Percentiles rank a stretch among this genome's conserved stretches.
Conservation (phyloP, 140 eudicot genomes). For the Bidens hawaiensis region DNA sequence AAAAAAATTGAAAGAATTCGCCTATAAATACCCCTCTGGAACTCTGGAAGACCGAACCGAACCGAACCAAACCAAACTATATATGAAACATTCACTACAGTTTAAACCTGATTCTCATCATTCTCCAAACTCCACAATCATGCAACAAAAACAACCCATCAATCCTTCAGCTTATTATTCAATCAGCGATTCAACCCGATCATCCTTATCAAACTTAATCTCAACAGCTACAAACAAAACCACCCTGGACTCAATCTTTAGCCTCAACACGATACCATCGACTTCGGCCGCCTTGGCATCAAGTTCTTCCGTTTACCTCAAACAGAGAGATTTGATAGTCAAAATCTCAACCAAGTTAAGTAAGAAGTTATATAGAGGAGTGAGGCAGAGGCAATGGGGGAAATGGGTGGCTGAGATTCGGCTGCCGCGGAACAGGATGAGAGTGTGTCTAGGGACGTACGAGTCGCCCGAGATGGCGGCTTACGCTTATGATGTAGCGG, state of each 20-base stretch:
- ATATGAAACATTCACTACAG: conserved; percentile 1
- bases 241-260: conserved; percentile 70
- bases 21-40: conserved; percentile 23
- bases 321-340: conserved; percentile 51
- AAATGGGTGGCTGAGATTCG: conserved; percentile 96
- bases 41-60: too few relatives aligned
- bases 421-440: conserved; percentile 71
- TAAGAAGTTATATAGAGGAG: conserved; percentile 77
- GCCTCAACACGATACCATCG: conserved; percentile 36
- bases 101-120: neutral
- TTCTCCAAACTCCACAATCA: conserved; percentile 25
- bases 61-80: too few relatives aligned
- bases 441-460: conserved; percentile 94
- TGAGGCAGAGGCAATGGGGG: conserved; percentile 92
- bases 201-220: conserved; percentile 56
- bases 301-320: conserved; percentile 58
- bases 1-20: neutral
- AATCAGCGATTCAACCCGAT: conserved; percentile 25
- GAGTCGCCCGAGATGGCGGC: conserved; percentile 87
- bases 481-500: conserved; percentile 87
- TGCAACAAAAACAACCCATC: conserved; percentile 36
- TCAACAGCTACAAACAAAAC: conserved; percentile 37
- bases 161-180: conserved; percentile 1
- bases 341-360: conserved; percentile 30
- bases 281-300: conserved; percentile 16